Base-by-base conservation (phyloP, 192 early-diverging fungal species). In the Kickxella alabastrina region DNA sequence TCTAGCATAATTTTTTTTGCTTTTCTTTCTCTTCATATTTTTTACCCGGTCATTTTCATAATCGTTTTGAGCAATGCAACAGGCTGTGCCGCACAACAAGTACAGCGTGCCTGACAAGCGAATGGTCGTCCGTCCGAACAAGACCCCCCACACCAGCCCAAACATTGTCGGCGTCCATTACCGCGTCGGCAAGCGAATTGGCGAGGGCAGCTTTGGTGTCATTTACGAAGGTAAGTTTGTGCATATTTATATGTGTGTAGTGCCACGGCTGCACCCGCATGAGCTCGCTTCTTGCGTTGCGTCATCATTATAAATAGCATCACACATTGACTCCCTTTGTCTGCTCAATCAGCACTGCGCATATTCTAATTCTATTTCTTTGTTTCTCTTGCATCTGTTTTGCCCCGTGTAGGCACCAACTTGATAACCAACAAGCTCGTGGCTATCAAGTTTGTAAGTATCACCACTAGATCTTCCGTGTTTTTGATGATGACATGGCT, bases 131-230 rank as follows among this genome's bases (percentile, higher is more conserved):
- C 71, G 55, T 42, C 64, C 55, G 47, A 62, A 59, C 57, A 63
- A 68, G 59, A 46, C 54, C 14, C 71, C 55, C 23, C 73, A 60
- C 45, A 51, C 73, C 41, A 64, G 73, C 53, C 73, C 83, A 49
- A 92, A 92, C 63, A 83, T 97, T 43, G 96, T 99, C 18, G 96
- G 96, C 28, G 91, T 93, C 26, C 93, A 97, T 66, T 99, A 89
- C 67, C 88, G 86, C 62, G 92, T 97, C 28, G 93, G 92, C 37
- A 90, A 87, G 69, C 92, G 92, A 75, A 91, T 99, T 77, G 96
- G 94, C 28, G 94, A 97, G 68, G 96, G 96, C 31, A 91, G 87
- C 61, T 99, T 99, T 84, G 96, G 96, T 43, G 87, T 96, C 75
- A 96, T 98, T 55, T 97, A 96, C 68, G 93, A 98, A 86, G 96